Conservation (phyloP, 352 stramenopile species). For the Phytophthora ramorum region DNA sequence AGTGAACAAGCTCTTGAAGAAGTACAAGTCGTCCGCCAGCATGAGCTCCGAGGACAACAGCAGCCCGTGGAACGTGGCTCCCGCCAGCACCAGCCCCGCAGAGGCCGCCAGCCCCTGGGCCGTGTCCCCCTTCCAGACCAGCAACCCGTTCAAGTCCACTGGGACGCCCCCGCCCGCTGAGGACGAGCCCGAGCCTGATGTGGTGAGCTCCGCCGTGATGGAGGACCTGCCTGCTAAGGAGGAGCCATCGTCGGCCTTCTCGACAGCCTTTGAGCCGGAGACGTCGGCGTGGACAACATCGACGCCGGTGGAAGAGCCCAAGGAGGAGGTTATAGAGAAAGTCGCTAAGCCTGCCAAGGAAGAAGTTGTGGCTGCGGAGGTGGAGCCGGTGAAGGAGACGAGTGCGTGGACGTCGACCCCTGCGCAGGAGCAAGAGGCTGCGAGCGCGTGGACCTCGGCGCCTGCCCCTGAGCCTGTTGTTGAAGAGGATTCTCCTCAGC, state of each 20-base stretch:
- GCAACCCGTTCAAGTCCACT: slow-evolving; percentile 42
- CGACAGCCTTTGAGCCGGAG: slow-evolving; percentile 28
- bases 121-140: slow-evolving; percentile 51
- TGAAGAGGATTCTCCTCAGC: slow-evolving; percentile 4
- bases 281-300: slow-evolving; percentile 28
- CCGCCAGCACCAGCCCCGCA: slow-evolving; percentile 29
- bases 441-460: slow-evolving; percentile 11
- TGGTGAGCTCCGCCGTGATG: slow-evolving; percentile 36
- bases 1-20: slow-evolving; percentile 81
- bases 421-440: slow-evolving; percentile 13
- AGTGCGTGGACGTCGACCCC: slow-evolving; percentile 9
- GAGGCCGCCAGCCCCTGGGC: slow-evolving; percentile 43
- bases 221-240: slow-evolving; percentile 28
- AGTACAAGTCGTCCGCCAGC: slow-evolving; percentile 58
- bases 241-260: slow-evolving; percentile 13
- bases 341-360: slow-evolving; percentile 7
- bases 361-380: slow-evolving; percentile 10
- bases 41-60: slow-evolving; percentile 45
- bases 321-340: slow-evolving; percentile 13
- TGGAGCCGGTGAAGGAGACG: not conserved
- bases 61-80: slow-evolving; percentile 65
- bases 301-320: slow-evolving; percentile 22
- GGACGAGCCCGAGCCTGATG: slow-evolving; percentile 43
- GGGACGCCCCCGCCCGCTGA: slow-evolving; percentile 18
- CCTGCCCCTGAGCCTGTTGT: not conserved